Conservation (phyloP, 1,284 basidiomycete species). For the Pulchroboletus neoregius region DNA sequence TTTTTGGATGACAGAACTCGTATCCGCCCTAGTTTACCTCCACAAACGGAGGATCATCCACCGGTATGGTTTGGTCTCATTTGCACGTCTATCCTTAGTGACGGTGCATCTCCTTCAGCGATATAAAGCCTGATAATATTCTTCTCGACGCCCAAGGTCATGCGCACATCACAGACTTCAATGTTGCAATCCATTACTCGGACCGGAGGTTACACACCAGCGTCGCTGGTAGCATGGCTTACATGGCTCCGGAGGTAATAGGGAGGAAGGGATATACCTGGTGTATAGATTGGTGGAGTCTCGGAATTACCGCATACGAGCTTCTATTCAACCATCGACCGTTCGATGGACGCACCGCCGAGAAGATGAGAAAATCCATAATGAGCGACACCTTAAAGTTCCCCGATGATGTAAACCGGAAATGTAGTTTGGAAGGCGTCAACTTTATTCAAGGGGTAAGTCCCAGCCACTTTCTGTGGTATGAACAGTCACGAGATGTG, state of each 20-base stretch:
- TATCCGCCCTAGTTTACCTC: constrained; percentile 83
- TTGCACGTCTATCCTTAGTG: constrained; percentile 17
- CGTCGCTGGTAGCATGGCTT: constrained; percentile 96
- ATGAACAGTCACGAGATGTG: constrained; percentile 19
- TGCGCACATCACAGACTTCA: constrained; percentile 97
- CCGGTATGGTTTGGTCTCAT: constrained; percentile 53
- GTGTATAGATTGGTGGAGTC: constrained; percentile 93
- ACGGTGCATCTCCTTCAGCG: constrained; percentile 48
- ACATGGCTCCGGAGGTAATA: constrained; percentile 97
- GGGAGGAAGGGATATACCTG: constrained; percentile 77
- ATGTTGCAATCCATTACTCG: constrained; percentile 96
- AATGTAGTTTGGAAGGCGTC: constrained; percentile 43
- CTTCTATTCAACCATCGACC: constrained; percentile 85
- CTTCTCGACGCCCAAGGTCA: constrained; percentile 90
- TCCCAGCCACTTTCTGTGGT: constrained; percentile 12
- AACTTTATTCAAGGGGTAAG: constrained; percentile 49
- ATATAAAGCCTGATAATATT: constrained; percentile 97
- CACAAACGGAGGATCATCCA: constrained; percentile 92
- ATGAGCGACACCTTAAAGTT: constrained; percentile 62
- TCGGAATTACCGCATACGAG: constrained; percentile 88
- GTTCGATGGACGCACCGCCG: constrained; percentile 83
- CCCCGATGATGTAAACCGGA: constrained; percentile 50
- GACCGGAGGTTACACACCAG: constrained; percentile 82
- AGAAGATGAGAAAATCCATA: constrained; percentile 82
- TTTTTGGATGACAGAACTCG: constrained; percentile 90